Evolutionary conservation across 140 eudicot genomes (phyloP), one percentile per base, ranked within the genome.

Genomic region (Senecio squalidus): DNA sequence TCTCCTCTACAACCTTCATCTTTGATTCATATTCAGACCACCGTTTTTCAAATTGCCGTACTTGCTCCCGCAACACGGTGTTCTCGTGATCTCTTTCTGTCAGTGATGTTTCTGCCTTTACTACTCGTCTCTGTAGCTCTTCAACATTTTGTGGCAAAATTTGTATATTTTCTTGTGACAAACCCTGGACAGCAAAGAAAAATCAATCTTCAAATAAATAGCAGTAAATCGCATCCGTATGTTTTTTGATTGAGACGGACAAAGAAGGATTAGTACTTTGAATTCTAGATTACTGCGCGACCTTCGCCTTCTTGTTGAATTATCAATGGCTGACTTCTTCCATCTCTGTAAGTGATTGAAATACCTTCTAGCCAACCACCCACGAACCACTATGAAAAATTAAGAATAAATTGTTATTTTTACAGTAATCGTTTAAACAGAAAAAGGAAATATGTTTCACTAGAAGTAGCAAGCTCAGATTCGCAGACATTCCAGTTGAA

Each of bases 1-100:
- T 73, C 36, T 79, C 98, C 81, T 91, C 98, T 71, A 91, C 77
- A 11, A 84, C 71, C 72, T 76, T 84, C 98, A 84, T 87, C 68
- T 84, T 91, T 60, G 74, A 71, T 58, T 86, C 96, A 53, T 86
- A 83, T 61, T 91, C 96, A 11, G 70, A 73, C 85, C 87, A 72
- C 7, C 90, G 78, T 0, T 61, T 65, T 78, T 87, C 92, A 62
- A 57, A 84, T 24, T 79, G 82, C 29, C 64, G 73, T 62, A 86
- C 66, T 66, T 84, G 95, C 29, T 79, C 89, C 69, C 77, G 75
- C 51, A 86, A 67, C 14, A 79, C 80, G 0, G 78, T 76, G 70
- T 86, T 86, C 67, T 91, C 96, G 49, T 69, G 81, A 71, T 84
- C 96, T 79, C 80, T 80, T 65, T 74, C 69, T 16, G 38, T 76